These are phyloP conservation scores for Tilletia indica DNA, from an alignment of 1,284 basidiomycete genomes.

Conservation along the genomic window DNA sequence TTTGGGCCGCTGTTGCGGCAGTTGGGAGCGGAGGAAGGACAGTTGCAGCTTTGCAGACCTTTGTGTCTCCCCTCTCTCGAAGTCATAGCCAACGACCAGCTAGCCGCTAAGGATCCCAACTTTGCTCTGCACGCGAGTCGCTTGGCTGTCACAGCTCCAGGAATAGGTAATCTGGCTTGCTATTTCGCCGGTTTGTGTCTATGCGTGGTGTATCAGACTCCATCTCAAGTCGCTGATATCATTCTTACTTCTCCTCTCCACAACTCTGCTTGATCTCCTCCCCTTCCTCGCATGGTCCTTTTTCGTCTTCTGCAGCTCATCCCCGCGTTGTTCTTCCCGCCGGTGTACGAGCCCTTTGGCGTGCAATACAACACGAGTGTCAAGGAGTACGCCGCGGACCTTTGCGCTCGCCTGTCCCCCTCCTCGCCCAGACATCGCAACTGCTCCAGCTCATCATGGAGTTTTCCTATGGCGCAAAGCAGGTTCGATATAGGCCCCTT, in stretches of 20 bases:
- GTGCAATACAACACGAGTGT: no score
- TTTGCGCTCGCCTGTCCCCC: no score
- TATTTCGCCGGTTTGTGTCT: not conserved
- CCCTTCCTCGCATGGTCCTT: no score
- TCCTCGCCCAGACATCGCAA: no score
- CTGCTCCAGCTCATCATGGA: not conserved
- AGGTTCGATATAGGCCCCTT: not conserved
- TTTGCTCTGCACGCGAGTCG: not conserved
- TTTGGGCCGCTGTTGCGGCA: not conserved
- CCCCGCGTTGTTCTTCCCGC: no score
- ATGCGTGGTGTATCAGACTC: not conserved
- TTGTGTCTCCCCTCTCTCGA: not conserved
- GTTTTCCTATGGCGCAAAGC: not conserved
- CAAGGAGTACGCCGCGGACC: no score
- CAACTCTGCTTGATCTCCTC: no score
- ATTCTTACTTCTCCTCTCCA: not conserved
- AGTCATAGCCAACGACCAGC: not conserved
- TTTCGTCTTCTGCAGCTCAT: no score
- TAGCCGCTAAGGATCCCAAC: not conserved
- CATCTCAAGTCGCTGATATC: not conserved
- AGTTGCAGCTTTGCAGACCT: not conserved
- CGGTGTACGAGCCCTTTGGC: no score
- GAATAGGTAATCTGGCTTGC: not conserved
- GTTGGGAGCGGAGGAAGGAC: not conserved
- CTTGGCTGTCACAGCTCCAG: not conserved